A percentile compares a stretch with the other conserved stretches of the same genome.
phyloP scores from a whole-genome alignment of 345 rosid species.

The Camelina laxa region DNA sequence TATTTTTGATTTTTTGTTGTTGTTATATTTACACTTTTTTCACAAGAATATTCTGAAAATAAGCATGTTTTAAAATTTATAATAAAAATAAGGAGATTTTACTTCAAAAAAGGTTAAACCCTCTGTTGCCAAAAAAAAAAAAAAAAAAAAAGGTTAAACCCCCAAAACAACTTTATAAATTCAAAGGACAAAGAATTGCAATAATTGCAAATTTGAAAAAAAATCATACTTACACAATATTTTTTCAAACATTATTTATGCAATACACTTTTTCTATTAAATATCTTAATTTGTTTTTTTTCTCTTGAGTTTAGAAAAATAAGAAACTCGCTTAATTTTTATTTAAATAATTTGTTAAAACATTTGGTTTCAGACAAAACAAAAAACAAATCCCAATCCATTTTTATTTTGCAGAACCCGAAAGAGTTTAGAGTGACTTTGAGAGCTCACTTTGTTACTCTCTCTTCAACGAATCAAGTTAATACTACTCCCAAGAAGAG shows the following conservation, averaged over 20 bases:
- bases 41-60: not conserved
- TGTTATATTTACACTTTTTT: not conserved
- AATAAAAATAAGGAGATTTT: not conserved
- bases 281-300: not conserved
- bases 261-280: not conserved
- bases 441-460: conserved; percentile 34
- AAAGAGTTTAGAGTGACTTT: conserved; percentile 9
- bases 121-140: too few species aligned
- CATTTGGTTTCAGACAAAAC: conserved; percentile 19
- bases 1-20: not conserved
- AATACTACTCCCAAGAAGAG: conserved; percentile 23
- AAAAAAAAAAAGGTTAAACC: too few species aligned
- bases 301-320: not conserved
- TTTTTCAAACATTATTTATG: not conserved
- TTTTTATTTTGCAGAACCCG: conserved; percentile 38
- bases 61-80: too few species aligned
- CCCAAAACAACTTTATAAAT: not conserved
- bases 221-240: not conserved
- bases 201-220: not conserved
- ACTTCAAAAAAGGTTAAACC: not conserved
- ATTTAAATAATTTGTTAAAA: not conserved
- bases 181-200: not conserved
- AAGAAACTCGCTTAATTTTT: not conserved
- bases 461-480: conserved; percentile 31
- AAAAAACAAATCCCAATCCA: conserved; percentile 22